phyloP scores from a whole-genome alignment of 371 early-diverging fungal species.

The Dinochytrium kinnereticum region DNA sequence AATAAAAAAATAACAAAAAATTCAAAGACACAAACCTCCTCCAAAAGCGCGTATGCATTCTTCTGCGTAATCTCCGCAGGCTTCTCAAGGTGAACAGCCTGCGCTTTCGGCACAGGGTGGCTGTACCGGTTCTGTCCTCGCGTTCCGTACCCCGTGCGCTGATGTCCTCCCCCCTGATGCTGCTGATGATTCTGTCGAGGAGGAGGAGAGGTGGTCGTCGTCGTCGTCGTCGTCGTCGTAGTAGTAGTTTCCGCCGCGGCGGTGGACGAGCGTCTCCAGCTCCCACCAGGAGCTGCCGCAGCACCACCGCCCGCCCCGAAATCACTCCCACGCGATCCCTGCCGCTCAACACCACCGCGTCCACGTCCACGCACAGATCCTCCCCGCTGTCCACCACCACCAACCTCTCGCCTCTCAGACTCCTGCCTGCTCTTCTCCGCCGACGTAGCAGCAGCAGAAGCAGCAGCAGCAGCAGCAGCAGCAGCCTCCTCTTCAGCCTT shows the following conservation, averaged over 20 bases:
- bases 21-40: constrained; percentile 2
- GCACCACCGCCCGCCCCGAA: background rate
- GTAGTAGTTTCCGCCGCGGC: too few species aligned
- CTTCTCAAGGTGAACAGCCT: background rate
- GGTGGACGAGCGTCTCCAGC: background rate
- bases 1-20: background rate
- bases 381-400: background rate
- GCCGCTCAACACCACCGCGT: background rate
- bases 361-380: background rate
- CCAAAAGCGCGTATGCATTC: constrained; percentile 1
- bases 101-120: background rate
- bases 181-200: background rate
- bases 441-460: background rate
- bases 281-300: background rate
- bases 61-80: background rate
- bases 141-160: background rate
- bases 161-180: background rate
- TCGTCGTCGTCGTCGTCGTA: too few species aligned
- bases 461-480: constrained; percentile 6
- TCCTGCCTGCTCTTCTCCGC: too few species aligned
- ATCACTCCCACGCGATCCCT: background rate
- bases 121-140: background rate
- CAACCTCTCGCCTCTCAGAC: background rate
- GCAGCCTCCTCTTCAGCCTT: constrained; percentile 23
- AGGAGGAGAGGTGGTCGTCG: too few species aligned